Base-by-base conservation (phyloP, 108 stramenopile species). In the Asterionellopsis glacialis region DNA sequence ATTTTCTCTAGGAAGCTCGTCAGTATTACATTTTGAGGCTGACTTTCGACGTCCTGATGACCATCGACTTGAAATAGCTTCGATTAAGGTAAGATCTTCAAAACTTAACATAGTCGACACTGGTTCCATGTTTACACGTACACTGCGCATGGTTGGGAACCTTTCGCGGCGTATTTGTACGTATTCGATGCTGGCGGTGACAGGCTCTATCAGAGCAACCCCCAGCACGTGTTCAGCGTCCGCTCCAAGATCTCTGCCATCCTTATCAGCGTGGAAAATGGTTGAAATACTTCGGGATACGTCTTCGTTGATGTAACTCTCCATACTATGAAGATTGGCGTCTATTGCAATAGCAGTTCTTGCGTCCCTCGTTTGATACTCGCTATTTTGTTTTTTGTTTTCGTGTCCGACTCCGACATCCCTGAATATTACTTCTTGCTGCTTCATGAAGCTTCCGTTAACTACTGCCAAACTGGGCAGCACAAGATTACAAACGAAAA, bases 41-140 rank as follows among this genome's bases (percentile, higher is more conserved):
- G 44, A 19, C 27, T 47, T 64, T 59, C 42, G 25, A 2, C 61
- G 40, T 19, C 47, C 45, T 39, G 69, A 63, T 22, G 72, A 65
- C 76, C 79, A 78, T 50, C 76, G 48, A 10, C 64, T 51, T 5
- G 74, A 33, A 43, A 87, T 73, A 16, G 62, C 55, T 49, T 79
- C 72, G 38, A 88, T 67, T 1, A 88, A 74, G 13, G 66, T 49
- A 11, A 88, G 65, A 64, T 88, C 87, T 41, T 83, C 74, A 44
- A 82, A 82, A 63, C 82, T 83, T 5, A 88, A 27, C 53, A 77
- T 74, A 5, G 82, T 81, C 42, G 87, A 80, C 33, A 88, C 74
- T 11, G 81, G 76, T 47, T 88, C 87, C 51, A 88, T 68, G 23
- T 66, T 82, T 5, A 88, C 55, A 26, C 39, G 59, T 23, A 82